These are phyloP conservation scores for Leptographium wingfieldii DNA, from an alignment of 2,329 filamentous ascomycete species.

Conservation along the genomic window DNA sequence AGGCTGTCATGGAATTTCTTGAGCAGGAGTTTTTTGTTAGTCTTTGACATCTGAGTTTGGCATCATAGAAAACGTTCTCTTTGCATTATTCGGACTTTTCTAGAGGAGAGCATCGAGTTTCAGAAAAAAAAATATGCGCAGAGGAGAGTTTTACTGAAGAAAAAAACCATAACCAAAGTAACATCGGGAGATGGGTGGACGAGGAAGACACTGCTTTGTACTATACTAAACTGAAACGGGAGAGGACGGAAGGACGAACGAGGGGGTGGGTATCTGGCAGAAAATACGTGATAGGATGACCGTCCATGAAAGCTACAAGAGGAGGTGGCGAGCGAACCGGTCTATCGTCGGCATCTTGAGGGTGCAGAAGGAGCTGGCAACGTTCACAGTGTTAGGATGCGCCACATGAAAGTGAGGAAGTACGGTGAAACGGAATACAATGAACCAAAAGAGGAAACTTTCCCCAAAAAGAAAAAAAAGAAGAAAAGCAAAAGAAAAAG, in stretches of 20 bases:
- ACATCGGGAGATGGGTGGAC: not conserved
- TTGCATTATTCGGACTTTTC: not conserved
- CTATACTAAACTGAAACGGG: not conserved
- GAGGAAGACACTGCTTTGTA: constrained; percentile 1
- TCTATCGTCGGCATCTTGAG: too few relatives aligned
- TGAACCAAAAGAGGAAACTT: not conserved
- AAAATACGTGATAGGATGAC: not conserved
- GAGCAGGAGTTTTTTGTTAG: constrained; percentile 2
- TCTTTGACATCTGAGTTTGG: not conserved
- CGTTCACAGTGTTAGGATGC: not conserved
- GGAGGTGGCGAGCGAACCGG: not conserved
- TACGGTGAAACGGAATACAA: not conserved
- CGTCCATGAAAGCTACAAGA: not conserved
- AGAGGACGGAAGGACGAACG: not conserved
- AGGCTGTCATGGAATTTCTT: constrained; percentile 8
- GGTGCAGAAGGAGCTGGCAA: not conserved
- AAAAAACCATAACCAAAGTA: constrained; percentile 2
- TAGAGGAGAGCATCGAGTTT: not conserved
- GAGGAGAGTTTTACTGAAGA: not conserved
- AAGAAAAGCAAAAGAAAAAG: constrained; percentile 11
- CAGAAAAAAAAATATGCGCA: not conserved
- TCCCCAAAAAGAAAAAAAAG: constrained; percentile 13
- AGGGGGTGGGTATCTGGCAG: not conserved
- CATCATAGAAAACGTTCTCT: not conserved
- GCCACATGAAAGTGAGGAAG: not conserved